Evolutionary conservation across 306 rosid genomes (phyloP), one percentile per base, ranked within the genome.

Genomic region (Pterocarpus macrocarpus): DNA sequence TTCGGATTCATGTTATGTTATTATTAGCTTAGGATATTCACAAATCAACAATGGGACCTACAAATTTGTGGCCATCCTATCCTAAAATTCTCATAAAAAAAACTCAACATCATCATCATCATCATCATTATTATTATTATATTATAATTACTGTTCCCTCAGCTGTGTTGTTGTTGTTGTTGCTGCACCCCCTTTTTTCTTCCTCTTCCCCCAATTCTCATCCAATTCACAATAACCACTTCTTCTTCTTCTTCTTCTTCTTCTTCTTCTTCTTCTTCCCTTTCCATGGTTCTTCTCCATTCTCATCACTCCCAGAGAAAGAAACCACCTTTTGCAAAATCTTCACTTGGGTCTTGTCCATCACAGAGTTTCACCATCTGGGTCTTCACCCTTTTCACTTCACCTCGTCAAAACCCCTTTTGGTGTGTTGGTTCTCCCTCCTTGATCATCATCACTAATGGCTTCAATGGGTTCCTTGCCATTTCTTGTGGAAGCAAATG

Each of bases 401-500:
- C 68, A 63, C 2, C 34, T 4, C 39, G 38, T 65, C 17, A 64
- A 53, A 34, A 64, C 0, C 13, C 0, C n/a, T n/a, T 33, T 15
- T 15, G 7, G 57, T 39, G 28, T 22, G 28, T 80, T 11, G 22
- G 30, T 83, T 17, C 53, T 55, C 17, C 28, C 22, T n/a, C 61
- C 61, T 55, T 55, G 53, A 47, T 47, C 53, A 47, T 47, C 53
- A 47, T 55, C 28, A 55, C 12, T 30, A 55, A 95, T 93, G 98
- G 81, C 92, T 10, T 89, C 94, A 32, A 43, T 91, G 12, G 84
- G 87, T 74, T 84, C 92, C 53, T 70, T 81, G 7, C 89, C 94
- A 16, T 81, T 88, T 64, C 67, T 84, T 32, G 64, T 87, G 47
- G 91, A 85, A 78, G 32, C 88, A 55, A 89, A 85, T 86, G 58